Evolutionary conservation across 495 filamentous ascomycete genomes (phyloP), one percentile per base, ranked within the genome.

Genomic region (Penicillium cosmopolitanum): DNA sequence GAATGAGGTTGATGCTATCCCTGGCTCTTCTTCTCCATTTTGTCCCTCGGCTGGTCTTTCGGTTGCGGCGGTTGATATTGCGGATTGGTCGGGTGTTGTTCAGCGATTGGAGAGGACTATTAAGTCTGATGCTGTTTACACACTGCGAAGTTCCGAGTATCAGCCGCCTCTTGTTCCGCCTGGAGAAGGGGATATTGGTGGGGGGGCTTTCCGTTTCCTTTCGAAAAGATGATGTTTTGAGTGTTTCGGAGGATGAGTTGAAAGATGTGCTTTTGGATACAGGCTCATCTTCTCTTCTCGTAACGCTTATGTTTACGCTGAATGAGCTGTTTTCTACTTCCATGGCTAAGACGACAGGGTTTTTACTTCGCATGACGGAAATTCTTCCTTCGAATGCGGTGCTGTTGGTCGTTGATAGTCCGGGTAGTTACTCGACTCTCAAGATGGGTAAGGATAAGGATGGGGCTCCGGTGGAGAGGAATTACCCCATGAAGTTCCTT

Each of bases 401-500:
- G 11, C 76, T 98, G 0, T 81, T 98, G 0, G 91, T 98, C 4
- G 85, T 96, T 15, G 95, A 98, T 74, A 96, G 92, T 60, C 91
- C 95, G 0, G 95, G 95, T 0, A 91, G 86, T 67, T 98, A 98
- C 73, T 94, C 93, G 1, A 91, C 88, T 40, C 79, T 96, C 13
- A 81, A 80, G 3, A 64, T 97, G 1, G 84, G 84, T 4, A 82
- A 78, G 59, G 68, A 15, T 13, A 56, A 51, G 53, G 67, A 57
- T 5, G 65, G 66, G 4, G 61, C 58, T 28, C 48, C 46, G 21
- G 79, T 81, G 48, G 82, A 85, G 60, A 91, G 89, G 60, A 84
- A 80, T 42, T 98, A 97, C 72, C 92, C 93, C 0, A 98, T 98
- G 93, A 86, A 88, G 63, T 97, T 93, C 85, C 79, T 98, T 15